These are phyloP conservation scores for Pleoardoris graminearum DNA, from an alignment of 2,329 filamentous ascomycete species.

Conservation along the genomic window DNA sequence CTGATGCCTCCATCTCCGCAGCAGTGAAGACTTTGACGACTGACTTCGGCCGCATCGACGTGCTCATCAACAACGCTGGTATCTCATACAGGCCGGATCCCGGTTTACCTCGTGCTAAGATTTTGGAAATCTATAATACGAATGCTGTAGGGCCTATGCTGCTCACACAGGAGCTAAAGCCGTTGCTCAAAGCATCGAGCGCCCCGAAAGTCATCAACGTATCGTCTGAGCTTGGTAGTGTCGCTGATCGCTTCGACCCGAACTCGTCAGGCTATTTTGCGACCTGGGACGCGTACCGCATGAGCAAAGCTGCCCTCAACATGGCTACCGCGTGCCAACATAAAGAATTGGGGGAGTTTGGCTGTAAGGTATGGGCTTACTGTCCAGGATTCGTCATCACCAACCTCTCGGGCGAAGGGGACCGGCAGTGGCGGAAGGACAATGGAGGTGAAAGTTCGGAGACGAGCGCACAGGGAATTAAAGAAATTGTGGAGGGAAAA, in stretches of 20 bases:
- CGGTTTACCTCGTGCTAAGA: constrained; percentile 17
- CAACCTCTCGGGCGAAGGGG: constrained; percentile 27
- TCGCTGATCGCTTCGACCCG: no score
- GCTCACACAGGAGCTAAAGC: constrained; percentile 37
- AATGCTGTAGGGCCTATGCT: constrained; percentile 44
- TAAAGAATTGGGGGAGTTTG: constrained; percentile 42
- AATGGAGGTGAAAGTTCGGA: constrained; percentile 34
- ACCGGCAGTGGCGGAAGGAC: constrained; percentile 20
- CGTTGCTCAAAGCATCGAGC: constrained; percentile 39
- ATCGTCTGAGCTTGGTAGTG: constrained; percentile 39
- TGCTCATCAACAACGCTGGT: constrained; percentile 86
- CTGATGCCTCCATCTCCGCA: constrained; percentile 39
- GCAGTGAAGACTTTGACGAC: constrained; percentile 37
- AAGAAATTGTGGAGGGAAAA: constrained; percentile 37
- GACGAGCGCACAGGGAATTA: constrained; percentile 37
- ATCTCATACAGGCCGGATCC: constrained; percentile 37
- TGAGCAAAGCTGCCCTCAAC: constrained; percentile 43
- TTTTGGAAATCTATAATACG: constrained; percentile 38
- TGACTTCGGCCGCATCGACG: constrained; percentile 62
- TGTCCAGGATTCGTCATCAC: constrained; percentile 40
- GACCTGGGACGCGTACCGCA: constrained; percentile 30
- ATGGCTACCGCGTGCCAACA: constrained; percentile 43
- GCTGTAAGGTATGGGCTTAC: constrained; percentile 35
- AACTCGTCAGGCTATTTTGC: background rate
- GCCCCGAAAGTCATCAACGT: constrained; percentile 41